Conservation (phyloP, 2,329 filamentous ascomycete genomes). For the Fusarium agapanthi region DNA sequence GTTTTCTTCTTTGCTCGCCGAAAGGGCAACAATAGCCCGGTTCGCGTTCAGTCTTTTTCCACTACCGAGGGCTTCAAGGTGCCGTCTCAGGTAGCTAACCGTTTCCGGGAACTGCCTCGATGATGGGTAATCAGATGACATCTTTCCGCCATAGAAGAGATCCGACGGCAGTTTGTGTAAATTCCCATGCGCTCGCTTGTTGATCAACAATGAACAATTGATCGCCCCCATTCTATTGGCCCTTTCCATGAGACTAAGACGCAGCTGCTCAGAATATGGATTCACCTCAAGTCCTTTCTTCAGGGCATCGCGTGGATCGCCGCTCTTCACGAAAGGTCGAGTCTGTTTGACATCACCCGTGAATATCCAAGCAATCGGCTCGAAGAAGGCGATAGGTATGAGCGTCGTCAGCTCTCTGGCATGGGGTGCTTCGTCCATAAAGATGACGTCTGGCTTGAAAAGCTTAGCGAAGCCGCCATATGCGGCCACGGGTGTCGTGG, state of each 20-base stretch:
- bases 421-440: constrained; percentile 76
- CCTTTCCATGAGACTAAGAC: constrained; percentile 51
- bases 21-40: constrained; percentile 48
- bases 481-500: constrained; percentile 57
- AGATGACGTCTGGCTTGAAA: constrained; percentile 83
- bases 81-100: constrained; percentile 41
- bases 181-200: constrained; percentile 50
- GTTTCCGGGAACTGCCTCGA: constrained; percentile 40
- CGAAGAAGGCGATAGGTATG: constrained; percentile 55
- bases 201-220: constrained; percentile 47
- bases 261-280: constrained; percentile 45
- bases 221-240: constrained; percentile 46
- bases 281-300: constrained; percentile 42
- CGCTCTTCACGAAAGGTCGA: constrained; percentile 51
- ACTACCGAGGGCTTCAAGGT: constrained; percentile 42
- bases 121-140: constrained; percentile 46
- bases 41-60: constrained; percentile 44
- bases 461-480: constrained; percentile 53
- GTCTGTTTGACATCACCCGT: constrained; percentile 58
- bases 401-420: constrained; percentile 56
- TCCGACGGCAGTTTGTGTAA: constrained; percentile 53
- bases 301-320: constrained; percentile 17
- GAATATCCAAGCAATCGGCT: constrained; percentile 55
- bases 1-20: constrained; percentile 39
- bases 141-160: constrained; percentile 52